These are phyloP conservation scores for Stephanodiscus triporus DNA, from an alignment of 108 stramenopile species.

Conservation along the genomic window DNA sequence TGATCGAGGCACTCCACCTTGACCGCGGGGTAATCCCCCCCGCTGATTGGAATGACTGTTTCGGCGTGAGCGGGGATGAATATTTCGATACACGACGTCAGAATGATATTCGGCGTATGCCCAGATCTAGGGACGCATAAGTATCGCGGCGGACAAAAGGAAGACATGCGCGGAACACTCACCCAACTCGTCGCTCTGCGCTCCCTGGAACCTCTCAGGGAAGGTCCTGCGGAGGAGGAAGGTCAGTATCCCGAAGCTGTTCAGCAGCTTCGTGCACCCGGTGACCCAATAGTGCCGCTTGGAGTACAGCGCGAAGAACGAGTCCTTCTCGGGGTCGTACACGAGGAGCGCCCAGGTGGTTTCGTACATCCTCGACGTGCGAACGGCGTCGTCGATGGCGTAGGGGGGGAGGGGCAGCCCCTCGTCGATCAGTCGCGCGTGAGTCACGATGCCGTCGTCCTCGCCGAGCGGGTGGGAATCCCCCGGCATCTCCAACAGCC, in stretches of 20 bases:
- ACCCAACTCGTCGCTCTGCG: conserved; percentile 4
- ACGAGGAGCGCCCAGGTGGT: conserved; percentile 1
- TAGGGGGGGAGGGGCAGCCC: conserved; percentile 9
- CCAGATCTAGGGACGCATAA: too few species aligned
- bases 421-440: not conserved
- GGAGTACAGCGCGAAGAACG: not conserved
- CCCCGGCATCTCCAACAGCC: too few species aligned
- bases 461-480: too few species aligned
- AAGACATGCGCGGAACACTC: not conserved
- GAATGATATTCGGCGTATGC: not conserved
- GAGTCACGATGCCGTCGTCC: not conserved
- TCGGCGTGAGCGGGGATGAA: not conserved
- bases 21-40: conserved; percentile 39
- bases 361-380: conserved; percentile 2
- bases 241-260: conserved; percentile 2
- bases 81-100: not conserved
- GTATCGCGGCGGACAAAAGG: not conserved
- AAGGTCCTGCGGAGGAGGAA: conserved; percentile 35
- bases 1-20: conserved; percentile 19
- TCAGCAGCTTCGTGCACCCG: conserved; percentile 6
- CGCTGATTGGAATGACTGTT: conserved; percentile 14
- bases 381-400: conserved; percentile 9
- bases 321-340: conserved; percentile 11
- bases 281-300: conserved; percentile 1
- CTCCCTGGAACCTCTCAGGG: conserved; percentile 33